These are phyloP conservation scores for Colletotrichum sp. DNA, from an alignment of 2,329 filamentous ascomycete genomes.

Conservation along the genomic window DNA sequence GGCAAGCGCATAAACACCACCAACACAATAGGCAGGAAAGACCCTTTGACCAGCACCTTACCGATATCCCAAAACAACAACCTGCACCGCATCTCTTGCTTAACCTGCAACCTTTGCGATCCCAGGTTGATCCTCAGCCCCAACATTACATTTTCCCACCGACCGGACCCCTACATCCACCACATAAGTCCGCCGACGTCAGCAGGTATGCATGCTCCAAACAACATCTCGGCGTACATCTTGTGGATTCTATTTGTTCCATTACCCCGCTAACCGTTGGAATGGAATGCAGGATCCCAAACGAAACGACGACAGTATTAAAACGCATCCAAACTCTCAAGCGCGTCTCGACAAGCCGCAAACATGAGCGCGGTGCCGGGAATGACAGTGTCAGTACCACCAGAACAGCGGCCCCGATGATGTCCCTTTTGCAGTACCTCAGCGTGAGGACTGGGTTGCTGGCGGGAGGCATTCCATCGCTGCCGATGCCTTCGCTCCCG, in stretches of 20 bases:
- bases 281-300: slow-evolving; percentile 33
- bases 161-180: neutral
- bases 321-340: slow-evolving; percentile 10
- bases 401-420: neutral
- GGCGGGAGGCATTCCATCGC: slow-evolving; percentile 5
- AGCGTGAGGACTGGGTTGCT: slow-evolving; percentile 27
- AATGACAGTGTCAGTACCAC: slow-evolving; percentile 24
- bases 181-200: neutral
- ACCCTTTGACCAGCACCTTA: slow-evolving; percentile 14
- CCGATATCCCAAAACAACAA: slow-evolving; percentile 11
- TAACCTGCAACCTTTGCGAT: neutral
- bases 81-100: neutral
- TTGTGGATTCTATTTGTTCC: slow-evolving; percentile 11
- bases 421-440: slow-evolving; percentile 22
- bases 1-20: slow-evolving; percentile 23
- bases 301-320: slow-evolving; percentile 9
- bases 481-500: slow-evolving; percentile 2
- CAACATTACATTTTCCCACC: neutral
- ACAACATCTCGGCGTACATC: neutral
- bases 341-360: neutral
- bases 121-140: neutral
- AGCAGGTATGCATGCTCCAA: neutral
- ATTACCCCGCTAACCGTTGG: slow-evolving; percentile 48
- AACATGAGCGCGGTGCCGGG: slow-evolving; percentile 14
- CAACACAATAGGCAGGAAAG: neutral